Evolutionary conservation across 352 stramenopile species (phyloP), one percentile per base, ranked within the genome.

Genomic region (Globisporangium polare): DNA sequence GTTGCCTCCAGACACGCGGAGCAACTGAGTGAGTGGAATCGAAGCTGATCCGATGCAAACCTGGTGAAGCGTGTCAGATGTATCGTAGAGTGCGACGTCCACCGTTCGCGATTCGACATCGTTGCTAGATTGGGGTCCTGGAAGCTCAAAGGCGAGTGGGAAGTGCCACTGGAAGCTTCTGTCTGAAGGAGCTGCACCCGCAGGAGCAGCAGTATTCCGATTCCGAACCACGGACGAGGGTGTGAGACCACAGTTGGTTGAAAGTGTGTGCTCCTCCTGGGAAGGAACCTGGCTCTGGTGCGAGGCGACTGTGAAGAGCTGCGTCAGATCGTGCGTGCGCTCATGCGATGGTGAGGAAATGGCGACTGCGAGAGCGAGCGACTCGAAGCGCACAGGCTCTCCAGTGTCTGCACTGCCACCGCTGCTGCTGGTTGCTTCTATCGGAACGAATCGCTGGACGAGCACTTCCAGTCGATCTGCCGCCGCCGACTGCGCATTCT

Each of bases 81-180:
- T 71, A 39, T 67, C 62, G 33, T 73, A 80, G 18, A 80, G 55
- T 2, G 56, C 41, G 22, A 81, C 58, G 15, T 69, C 33, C 12
- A 80, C 17, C 33, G 20, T 50, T 29, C 17, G 15, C 5, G 55
- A 37, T 10, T 37, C n/a, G 18, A 13, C 50, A 2, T 12, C 18
- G 4, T 18, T 29, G 17, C 8, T 15, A 24, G 18, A 27, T 9
- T 31, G 4, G 5, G 5, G 50, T 18, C 26, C 26, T 42, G 15
- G n/a, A 7, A 63, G 31, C 59, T 67, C 60, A 33, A 70, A 60
- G 24, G 53, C 29, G 37, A 63, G 51, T 18, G 75, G 75, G 45
- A 74, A 84, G 41, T 66, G 58, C 75, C 75, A 84, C 17, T 69
- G 58, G 26, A 73, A 74, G 27, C 22, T 47, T 31, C 4, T 10